Evolutionary conservation across 768 basidiomycete genomes (phyloP).

Genomic region (Panaeolus papilionaceus): DNA sequence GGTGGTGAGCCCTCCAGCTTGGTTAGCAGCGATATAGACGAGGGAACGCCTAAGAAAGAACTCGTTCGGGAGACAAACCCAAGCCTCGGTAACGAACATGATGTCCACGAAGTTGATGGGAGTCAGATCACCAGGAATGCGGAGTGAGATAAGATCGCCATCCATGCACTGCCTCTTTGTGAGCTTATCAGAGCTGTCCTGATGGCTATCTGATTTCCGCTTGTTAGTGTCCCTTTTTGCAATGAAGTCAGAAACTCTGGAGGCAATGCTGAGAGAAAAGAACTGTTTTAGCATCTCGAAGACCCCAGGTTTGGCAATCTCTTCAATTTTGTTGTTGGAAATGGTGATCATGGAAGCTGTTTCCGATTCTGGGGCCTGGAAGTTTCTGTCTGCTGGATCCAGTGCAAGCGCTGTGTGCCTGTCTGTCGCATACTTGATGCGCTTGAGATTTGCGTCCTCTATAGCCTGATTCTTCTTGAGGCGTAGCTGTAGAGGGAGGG

Average conservation of each 20-base stretch:
- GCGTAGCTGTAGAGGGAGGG: too few relatives aligned
- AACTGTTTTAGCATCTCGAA: not conserved
- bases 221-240: constrained; percentile 1
- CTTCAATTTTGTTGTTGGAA: too few relatives aligned
- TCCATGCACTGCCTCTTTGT: constrained; percentile 22
- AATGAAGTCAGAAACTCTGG: too few relatives aligned
- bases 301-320: not conserved
- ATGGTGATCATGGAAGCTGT: too few relatives aligned
- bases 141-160: not conserved
- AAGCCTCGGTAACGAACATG: constrained; percentile 23
- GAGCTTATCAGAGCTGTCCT: not conserved
- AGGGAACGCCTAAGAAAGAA: constrained; percentile 17
- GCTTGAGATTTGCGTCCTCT: too few relatives aligned
- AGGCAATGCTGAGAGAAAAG: too few relatives aligned
- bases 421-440: too few relatives aligned
- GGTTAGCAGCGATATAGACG: not conserved
- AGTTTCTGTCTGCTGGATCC: too few relatives aligned
- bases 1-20: not conserved
- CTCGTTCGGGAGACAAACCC: constrained; percentile 17
- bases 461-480: too few relatives aligned
- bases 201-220: not conserved
- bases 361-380: too few relatives aligned
- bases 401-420: too few relatives aligned
- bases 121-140: constrained; percentile 9
- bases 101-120: constrained; percentile 19